Conservation (phyloP, 306 rosid genomes). For the Elaeagnus macrophylla region DNA sequence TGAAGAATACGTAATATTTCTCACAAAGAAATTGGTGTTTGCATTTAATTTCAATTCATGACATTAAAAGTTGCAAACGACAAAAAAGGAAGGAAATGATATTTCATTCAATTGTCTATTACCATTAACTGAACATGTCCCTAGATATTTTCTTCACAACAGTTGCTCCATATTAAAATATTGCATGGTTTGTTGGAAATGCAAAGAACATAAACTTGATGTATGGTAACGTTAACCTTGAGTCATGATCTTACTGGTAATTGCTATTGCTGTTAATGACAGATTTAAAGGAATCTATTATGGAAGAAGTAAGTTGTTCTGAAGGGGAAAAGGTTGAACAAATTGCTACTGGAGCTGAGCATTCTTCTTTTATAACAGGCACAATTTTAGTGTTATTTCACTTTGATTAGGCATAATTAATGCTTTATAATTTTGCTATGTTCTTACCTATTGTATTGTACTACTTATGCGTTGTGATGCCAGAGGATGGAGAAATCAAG, state of each 20-base stretch:
- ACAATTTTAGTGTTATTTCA: background rate
- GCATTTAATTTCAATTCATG: too few species aligned
- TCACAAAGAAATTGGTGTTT: too few species aligned
- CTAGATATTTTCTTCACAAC: background rate
- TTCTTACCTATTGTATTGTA: constrained; percentile 6
- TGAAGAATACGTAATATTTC: too few species aligned
- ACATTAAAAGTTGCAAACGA: too few species aligned
- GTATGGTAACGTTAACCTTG: background rate
- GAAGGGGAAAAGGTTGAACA: constrained; percentile 35
- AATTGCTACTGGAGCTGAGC: constrained; percentile 83
- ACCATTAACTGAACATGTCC: too few species aligned
- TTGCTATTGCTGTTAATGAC: constrained; percentile 2
- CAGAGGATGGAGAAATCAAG: constrained; percentile 52
- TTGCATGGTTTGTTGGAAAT: background rate
- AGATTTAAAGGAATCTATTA: constrained; percentile 31
- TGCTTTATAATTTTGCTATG: constrained; percentile 6
- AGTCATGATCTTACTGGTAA: background rate
- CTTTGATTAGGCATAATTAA: background rate
- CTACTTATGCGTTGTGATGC: background rate
- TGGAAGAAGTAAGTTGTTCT: constrained; percentile 43
- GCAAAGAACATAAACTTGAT: constrained; percentile 1
- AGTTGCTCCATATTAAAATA: too few species aligned
- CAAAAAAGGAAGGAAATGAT: too few species aligned
- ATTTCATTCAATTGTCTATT: too few species aligned
- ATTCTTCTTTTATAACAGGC: constrained; percentile 66